phyloP scores from a whole-genome alignment of 495 filamentous ascomycete genomes.

The Lepraria neglecta region DNA sequence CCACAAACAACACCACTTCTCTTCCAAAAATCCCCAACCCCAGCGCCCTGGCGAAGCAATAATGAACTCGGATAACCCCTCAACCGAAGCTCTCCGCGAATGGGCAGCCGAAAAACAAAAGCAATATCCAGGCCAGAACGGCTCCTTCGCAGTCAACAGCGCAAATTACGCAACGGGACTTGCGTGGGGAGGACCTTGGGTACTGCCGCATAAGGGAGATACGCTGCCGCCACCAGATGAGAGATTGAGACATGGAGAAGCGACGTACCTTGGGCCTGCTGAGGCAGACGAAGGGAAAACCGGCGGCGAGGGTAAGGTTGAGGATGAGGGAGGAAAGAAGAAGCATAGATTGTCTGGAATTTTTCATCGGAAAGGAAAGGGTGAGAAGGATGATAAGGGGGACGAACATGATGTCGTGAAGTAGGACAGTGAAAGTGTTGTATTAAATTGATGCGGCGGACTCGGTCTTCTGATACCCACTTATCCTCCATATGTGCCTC shows the following conservation, averaged over 20 bases:
- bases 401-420: too few species aligned
- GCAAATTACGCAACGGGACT: not conserved
- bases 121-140: not conserved
- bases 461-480: too few species aligned
- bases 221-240: not conserved
- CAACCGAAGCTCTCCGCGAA: not conserved
- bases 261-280: not conserved
- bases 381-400: not conserved
- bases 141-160: not conserved
- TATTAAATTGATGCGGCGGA: too few species aligned
- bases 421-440: too few species aligned
- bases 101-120: not conserved
- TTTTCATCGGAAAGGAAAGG: not conserved
- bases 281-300: not conserved
- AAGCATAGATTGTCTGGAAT: not conserved
- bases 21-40: not conserved
- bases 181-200: not conserved
- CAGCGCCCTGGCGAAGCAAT: not conserved
- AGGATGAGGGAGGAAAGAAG: not conserved
- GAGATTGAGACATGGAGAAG: not conserved
- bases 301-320: not conserved
- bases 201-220: not conserved
- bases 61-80: not conserved
- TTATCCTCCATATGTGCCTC: too few species aligned
- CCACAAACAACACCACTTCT: not conserved